phyloP scores from a whole-genome alignment of 2,329 filamentous ascomycete species.

The Zalaria obscura region DNA sequence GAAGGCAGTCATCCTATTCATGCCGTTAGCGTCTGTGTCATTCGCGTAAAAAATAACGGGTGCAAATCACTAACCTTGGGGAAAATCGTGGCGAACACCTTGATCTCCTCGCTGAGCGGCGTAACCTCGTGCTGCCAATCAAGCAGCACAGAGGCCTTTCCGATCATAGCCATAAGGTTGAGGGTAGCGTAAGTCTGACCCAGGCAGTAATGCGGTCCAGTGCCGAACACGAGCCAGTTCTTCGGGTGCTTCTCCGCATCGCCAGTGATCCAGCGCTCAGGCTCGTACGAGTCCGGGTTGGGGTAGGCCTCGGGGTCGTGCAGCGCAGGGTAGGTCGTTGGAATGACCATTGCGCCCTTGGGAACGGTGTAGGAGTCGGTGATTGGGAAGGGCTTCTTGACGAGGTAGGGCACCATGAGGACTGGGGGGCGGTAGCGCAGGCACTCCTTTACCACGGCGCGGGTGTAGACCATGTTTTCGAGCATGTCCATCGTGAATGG shows the following conservation, averaged over 20 bases:
- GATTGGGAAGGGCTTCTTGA: constrained; percentile 91
- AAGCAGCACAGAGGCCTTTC: constrained; percentile 53
- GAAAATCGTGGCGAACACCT: constrained; percentile 97
- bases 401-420: constrained; percentile 89
- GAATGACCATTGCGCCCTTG: constrained; percentile 87
- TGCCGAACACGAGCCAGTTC: constrained; percentile 91
- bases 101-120: constrained; percentile 77
- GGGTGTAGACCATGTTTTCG: constrained; percentile 79
- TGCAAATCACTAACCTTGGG: constrained; percentile 55
- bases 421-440: constrained; percentile 91
- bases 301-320: constrained; percentile 88
- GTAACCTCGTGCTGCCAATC: constrained; percentile 88
- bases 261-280: constrained; percentile 81
- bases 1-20: constrained; percentile 5
- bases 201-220: constrained; percentile 86
- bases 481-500: constrained; percentile 70
- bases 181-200: constrained; percentile 84
- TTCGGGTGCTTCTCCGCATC: constrained; percentile 83
- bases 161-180: constrained; percentile 79
- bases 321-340: constrained; percentile 77
- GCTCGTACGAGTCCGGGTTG: constrained; percentile 77
- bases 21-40: not conserved
- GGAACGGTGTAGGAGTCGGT: constrained; percentile 78
- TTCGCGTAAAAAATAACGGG: not conserved
- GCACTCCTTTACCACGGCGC: constrained; percentile 80